These are phyloP conservation scores for Geosiphon pyriformis DNA, from an alignment of 192 early-diverging fungal genomes.

Conservation along the genomic window DNA sequence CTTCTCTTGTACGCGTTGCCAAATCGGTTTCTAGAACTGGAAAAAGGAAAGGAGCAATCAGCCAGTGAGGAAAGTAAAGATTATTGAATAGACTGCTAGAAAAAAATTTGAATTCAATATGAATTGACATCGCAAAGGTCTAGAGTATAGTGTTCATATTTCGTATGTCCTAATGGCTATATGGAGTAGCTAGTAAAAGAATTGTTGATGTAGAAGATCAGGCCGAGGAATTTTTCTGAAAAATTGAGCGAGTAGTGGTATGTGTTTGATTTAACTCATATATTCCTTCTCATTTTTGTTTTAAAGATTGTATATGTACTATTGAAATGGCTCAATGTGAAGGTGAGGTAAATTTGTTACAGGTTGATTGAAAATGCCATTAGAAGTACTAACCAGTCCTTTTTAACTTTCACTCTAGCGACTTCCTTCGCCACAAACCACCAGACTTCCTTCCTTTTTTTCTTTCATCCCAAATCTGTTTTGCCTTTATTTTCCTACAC, in stretches of 20 bases:
- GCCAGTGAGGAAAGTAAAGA: no score
- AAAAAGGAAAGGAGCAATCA: neutral
- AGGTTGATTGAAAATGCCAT: neutral
- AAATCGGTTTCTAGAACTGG: neutral
- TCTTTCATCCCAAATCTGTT: conserved; percentile 7
- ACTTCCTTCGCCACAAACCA: conserved; percentile 10
- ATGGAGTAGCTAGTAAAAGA: no score
- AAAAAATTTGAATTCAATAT: no score
- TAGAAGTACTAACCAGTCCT: neutral
- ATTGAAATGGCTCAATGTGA: conserved; percentile 16
- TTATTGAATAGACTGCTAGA: no score
- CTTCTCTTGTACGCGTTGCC: neutral
- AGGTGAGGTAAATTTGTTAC: neutral
- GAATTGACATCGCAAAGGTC: no score
- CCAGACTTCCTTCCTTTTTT: conserved; percentile 10
- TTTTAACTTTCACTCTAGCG: conserved; percentile 1
- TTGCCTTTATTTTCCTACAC: conserved; percentile 5
- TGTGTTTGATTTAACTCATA: no score
- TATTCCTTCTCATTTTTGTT: no score
- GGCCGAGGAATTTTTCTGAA: no score
- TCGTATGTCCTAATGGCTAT: no score
- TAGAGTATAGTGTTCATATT: no score
- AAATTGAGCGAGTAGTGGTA: no score
- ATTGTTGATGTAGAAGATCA: no score
- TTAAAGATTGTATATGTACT: conserved; percentile 17